Base-by-base conservation (phyloP, 768 basidiomycete species). In the Tylopilus vinaceipallidus region DNA sequence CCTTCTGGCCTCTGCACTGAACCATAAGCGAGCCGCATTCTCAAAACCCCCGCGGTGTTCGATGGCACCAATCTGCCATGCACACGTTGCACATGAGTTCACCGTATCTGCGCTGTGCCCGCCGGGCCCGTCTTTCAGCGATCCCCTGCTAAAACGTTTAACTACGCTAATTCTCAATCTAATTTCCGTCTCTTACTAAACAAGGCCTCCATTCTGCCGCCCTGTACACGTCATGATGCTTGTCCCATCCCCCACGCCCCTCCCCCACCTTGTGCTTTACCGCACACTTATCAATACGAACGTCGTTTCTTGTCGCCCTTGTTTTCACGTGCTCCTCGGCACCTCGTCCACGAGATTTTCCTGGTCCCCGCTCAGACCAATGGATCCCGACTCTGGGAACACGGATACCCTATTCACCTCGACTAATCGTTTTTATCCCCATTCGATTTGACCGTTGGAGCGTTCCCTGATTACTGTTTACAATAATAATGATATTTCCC, bases 151-250 rank as follows among this genome's bases (percentile, higher is more conserved):
- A 56, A 66, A 65, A 66, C 56, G 66, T 55, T 50, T 66, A 64
- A 66, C 58, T 51, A 68, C 50, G 55, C 48, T 68, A 66, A 68
- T 61, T 66, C 48, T 20, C 53, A 61, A 64, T 65, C 58, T 52
- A 54, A 50, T 60, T 33, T 54, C 55, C 50, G 53, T 49, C 34
- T 58, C 50, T 55, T 58, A 63, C 63, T 36, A 51, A 58, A 50
- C 38, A 39, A 41, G 36, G 38, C 32, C 20, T 16, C 32, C 41
- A 35, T 30, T 6, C 26, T n/a, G n/a, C 26, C 41, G 23, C 36
- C 34, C 17, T 50, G 46, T 50, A 56, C 54, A 63, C 60, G 57
- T 63, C 63, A 65, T 48, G 52, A 42, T 39, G 41, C 39, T 46
- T 16, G n/a, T 40, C 19, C 34, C 40, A 22, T 14, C 24, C 47